Evolutionary conservation across 345 rosid species (phyloP), one percentile per base, ranked within the genome.

Genomic region (Pelargonium nanum): DNA sequence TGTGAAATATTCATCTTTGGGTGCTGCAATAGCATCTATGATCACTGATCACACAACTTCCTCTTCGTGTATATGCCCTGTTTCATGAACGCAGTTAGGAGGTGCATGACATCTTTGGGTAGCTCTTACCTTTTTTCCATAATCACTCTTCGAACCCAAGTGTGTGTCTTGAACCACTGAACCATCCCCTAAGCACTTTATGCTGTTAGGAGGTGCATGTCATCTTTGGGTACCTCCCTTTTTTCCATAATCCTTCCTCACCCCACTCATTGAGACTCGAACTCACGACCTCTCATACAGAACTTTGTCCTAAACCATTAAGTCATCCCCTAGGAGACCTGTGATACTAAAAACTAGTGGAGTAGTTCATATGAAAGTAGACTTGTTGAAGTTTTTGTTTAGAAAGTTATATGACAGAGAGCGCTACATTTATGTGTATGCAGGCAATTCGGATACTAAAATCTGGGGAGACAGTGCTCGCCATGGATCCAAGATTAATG

Each of bases 21-120:
- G 98, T 88, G 61, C 80, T 92, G 70, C 88, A 92, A 72, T 71
- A 82, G 65, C n/a, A n/a, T n/a, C n/a, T n/a, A n/a, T n/a, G n/a
- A n/a, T 40, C 15, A 40, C 16, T n/a, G n/a, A n/a, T n/a, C n/a
- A n/a, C n/a, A n/a, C n/a, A n/a, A n/a, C n/a, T n/a, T n/a, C n/a
- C n/a, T n/a, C n/a, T n/a, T n/a, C n/a, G n/a, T n/a, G n/a, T n/a
- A n/a, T n/a, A 40, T 40, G 48, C 10, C 15, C 15, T 40, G 48
- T 40, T 40, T 10, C 48, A 40, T 2, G 48, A 9, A 40, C 48
- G 2, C 48, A 40, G 15, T 9, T 17, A 40, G n/a, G n/a, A n/a
- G n/a, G n/a, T n/a, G n/a, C n/a, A n/a, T n/a, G n/a, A n/a, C n/a
- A n/a, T n/a, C n/a, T n/a, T n/a, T n/a, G n/a, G n/a, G n/a, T n/a